These are phyloP conservation scores for Lathyrus sativus DNA, from an alignment of 306 rosid species.

Conservation along the genomic window DNA sequence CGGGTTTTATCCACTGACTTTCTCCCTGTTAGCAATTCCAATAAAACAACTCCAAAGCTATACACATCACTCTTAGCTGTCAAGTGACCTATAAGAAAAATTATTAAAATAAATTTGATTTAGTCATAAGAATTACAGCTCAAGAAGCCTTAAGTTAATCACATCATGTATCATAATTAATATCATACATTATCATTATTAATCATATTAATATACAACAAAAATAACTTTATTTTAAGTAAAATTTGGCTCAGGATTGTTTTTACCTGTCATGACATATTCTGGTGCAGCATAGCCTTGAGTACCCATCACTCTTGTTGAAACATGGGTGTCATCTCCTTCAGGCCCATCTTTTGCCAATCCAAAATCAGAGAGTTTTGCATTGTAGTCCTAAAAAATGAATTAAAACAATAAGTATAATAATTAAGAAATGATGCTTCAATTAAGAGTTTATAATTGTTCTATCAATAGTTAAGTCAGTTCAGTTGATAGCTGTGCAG, in stretches of 20 bases:
- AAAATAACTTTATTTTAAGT: neutral
- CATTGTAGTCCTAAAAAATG: conserved; percentile 63
- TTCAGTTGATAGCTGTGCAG: too few relatives aligned
- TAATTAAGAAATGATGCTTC: neutral
- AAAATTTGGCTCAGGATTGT: neutral
- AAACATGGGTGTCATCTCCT: conserved; percentile 94
- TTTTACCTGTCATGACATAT: conserved; percentile 86
- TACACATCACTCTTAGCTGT: conserved; percentile 94
- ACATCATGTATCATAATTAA: neutral
- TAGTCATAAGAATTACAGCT: neutral
- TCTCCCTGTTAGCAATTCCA: conserved; percentile 78
- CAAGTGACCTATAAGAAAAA: conserved; percentile 63
- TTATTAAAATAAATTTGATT: neutral
- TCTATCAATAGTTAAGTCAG: too few relatives aligned
- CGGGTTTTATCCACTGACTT: conserved; percentile 72
- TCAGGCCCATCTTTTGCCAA: conserved; percentile 93
- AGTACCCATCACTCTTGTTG: conserved; percentile 91
- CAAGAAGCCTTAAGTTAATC: neutral
- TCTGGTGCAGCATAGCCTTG: conserved; percentile 96
- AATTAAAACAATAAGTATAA: neutral
- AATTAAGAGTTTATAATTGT: neutral
- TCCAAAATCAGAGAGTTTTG: conserved; percentile 91
- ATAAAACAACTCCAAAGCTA: conserved; percentile 82
- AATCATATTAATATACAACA: neutral
- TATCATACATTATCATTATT: neutral